Evolutionary conservation across 495 filamentous ascomycete species (phyloP), one percentile per base, ranked within the genome.

Genomic region (Aspergillus carlsbadensis): DNA sequence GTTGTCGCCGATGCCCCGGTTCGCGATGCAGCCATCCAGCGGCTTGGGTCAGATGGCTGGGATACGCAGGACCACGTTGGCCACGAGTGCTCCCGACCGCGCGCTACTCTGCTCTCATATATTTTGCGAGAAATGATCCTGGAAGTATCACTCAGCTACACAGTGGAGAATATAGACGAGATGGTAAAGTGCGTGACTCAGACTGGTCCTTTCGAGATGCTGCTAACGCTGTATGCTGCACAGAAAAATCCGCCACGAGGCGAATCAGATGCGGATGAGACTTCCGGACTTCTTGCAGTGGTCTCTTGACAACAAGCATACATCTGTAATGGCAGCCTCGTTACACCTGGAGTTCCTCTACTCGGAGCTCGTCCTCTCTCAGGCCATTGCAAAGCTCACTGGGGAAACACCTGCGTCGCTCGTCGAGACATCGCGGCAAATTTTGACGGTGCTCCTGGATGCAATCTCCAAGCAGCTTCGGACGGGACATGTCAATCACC

Each of bases 371-470:
- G 67, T 85, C 15, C 65, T 85, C 14, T 75, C 81, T 45, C 72
- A 80, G 8, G 73, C 77, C 5, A 58, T 84, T 18, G 66, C 75
- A 15, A 57, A 56, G 49, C 43, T 40, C 21, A 55, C 41, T 0
- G 34, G 36, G 20, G 40, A 49, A 36, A 46, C 31, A 17, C 21
- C 11, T 5, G 22, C 34, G 8, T 11, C n/a, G 8, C 17, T 24
- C 37, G 57, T 58, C 15, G 20, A 36, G 24, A 55, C 18, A 6
- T 48, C 34, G 15, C 40, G 41, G 1, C 26, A 45, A 6, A 87
- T 84, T 13, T 85, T 96, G 17, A 91, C 84, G 0, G 92, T 89
- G 1, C 72, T 97, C 46, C 71, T 98, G 20, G 91, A 96, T 14
- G 88, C 91, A 82, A 72, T 76, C 34, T 18, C 37, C 5, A 57